Base-by-base conservation (phyloP, 164 flowering plant genomes). In the Taxillus chinensis region DNA sequence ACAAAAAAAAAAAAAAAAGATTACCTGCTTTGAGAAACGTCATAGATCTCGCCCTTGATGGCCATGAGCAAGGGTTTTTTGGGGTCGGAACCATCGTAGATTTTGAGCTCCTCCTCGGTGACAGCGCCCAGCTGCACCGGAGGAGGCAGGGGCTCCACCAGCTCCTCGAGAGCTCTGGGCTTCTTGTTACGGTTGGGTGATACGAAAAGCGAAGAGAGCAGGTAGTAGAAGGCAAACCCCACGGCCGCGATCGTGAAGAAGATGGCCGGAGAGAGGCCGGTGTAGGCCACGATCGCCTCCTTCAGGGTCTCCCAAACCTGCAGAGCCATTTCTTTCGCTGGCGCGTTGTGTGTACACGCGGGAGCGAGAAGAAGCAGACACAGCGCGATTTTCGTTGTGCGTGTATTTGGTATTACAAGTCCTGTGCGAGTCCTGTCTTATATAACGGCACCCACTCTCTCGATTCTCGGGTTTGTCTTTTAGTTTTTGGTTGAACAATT, bases 21-120 rank as follows among this genome's bases (percentile, higher is more conserved):
- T 37, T 53, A 79, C 95, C 91, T 86, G 86, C 87, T 79, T 67
- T 78, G 86, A 0, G 99, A 82, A 57, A 93, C 95, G 70, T 93
- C 99, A 68, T 89, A 90, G 87, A 93, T 89, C 96, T 90, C 96
- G 38, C 87, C 89, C 78, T 90, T 93, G 71, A 93, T 91, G 8
- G 99, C 99, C 99, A 90, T 93, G 16, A 93, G 82, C 71, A 93
- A 67, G 10, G 99, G 99, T 71, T 87, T 93, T 53, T 79, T 80
- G 2, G 83, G 70, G 62, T 95, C 96, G 2, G 95, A 64, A n/a
- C 99, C 99, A 66, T 91, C 96, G 57, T 89, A 95, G 9, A 60
- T 74, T 70, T 76, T 87, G 66, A 95, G 69, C 64, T 87, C 99
- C 62, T 89, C 97, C 46, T 78, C 92, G 16, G 84, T 62, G 63